Conservation (phyloP, 805 yeast species). For the Yamadazyma paraphyllophila region DNA sequence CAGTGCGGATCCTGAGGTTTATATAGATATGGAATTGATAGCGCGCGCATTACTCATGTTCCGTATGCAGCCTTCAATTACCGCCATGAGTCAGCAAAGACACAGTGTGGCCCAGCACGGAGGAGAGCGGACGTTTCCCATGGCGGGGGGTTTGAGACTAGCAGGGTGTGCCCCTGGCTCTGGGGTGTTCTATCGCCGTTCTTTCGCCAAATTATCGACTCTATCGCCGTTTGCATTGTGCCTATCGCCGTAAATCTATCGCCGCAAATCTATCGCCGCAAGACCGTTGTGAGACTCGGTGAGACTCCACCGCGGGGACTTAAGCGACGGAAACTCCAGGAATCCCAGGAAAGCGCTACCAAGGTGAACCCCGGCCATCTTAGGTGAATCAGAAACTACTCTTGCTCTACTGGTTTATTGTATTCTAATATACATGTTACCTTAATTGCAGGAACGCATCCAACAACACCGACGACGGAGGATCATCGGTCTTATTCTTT, state of each 20-base stretch:
- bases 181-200: too few species aligned
- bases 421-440: constrained; percentile 20
- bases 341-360: too few species aligned
- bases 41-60: neutral
- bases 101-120: too few species aligned
- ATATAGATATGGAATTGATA: neutral
- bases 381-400: too few species aligned
- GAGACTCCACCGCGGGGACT: too few species aligned
- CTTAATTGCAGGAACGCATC: constrained; percentile 77
- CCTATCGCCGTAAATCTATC: neutral
- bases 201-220: neutral
- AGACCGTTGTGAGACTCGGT: neutral
- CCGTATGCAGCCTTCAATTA: neutral
- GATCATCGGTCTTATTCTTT: constrained; percentile 57
- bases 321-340: too few species aligned
- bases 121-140: too few species aligned
- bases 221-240: neutral
- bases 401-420: neutral
- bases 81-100: neutral
- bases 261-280: constrained; percentile 1
- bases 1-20: neutral
- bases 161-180: too few species aligned
- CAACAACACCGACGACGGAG: constrained; percentile 60
- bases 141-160: too few species aligned
- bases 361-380: too few species aligned